phyloP scores from a whole-genome alignment of 495 filamentous ascomycete genomes.

The Penicillium coprophilum region DNA sequence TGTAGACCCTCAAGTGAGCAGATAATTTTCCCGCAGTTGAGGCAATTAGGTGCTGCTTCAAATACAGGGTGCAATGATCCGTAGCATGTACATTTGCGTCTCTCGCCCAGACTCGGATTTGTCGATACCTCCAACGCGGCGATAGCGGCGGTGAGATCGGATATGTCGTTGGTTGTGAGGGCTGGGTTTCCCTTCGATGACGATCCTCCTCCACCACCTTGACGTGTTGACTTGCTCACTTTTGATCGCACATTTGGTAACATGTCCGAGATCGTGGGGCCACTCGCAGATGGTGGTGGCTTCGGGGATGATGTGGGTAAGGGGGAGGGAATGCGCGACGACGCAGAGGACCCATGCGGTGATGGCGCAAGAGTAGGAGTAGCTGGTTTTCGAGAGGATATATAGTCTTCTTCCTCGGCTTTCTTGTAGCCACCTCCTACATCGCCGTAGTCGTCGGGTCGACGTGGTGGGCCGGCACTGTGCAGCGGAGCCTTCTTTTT shows the following conservation, averaged over 20 bases:
- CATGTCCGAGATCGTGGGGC: conserved; percentile 76
- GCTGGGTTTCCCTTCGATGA: conserved; percentile 25
- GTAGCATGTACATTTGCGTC: conserved; percentile 78
- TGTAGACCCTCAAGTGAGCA: conserved; percentile 93
- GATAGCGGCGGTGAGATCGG: conserved; percentile 88
- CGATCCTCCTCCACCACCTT: conserved; percentile 47
- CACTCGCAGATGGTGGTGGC: conserved; percentile 66
- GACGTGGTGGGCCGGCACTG: conserved; percentile 58
- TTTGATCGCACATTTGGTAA: conserved; percentile 62
- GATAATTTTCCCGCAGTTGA: conserved; percentile 93
- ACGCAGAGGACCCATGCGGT: conserved; percentile 26
- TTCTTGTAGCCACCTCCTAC: conserved; percentile 61
- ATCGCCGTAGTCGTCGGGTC: conserved; percentile 59
- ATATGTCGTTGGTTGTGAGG: conserved; percentile 61
- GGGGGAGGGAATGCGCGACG: conserved; percentile 41
- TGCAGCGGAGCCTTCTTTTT: conserved; percentile 63
- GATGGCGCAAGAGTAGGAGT: conserved; percentile 34
- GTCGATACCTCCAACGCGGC: conserved; percentile 86
- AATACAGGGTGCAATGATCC: conserved; percentile 82
- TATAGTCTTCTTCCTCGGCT: conserved; percentile 61
- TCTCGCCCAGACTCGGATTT: conserved; percentile 66
- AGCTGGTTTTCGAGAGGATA: conserved; percentile 37
- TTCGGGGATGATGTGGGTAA: conserved; percentile 46
- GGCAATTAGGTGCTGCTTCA: conserved; percentile 84
- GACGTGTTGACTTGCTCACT: conserved; percentile 55